A percentile compares a stretch with the other conserved stretches of the same genome.
phyloP scores from a whole-genome alignment of 139 green algal genomes.

The Micractinium conductrix region DNA sequence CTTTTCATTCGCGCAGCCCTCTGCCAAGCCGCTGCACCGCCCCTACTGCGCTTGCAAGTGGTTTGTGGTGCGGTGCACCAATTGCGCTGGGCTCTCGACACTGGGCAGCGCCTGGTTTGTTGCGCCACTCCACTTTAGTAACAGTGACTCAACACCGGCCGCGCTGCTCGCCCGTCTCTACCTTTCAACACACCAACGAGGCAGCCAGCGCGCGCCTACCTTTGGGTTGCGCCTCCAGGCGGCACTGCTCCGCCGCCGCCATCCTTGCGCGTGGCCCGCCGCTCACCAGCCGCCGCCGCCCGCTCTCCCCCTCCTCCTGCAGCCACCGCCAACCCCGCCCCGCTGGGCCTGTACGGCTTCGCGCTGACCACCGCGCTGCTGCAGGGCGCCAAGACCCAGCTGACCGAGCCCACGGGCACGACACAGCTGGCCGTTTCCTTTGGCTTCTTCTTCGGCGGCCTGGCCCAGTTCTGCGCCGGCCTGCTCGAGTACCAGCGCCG shows the following conservation, averaged over 20 bases:
- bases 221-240: neutral
- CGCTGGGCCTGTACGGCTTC: slow-evolving; percentile 53
- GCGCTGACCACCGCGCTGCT: slow-evolving; percentile 33
- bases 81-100: neutral
- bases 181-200: too few relatives aligned
- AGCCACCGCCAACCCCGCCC: too few relatives aligned
- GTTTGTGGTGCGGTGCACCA: neutral
- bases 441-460: slow-evolving; percentile 70
- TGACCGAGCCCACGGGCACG: slow-evolving; percentile 12
- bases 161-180: too few relatives aligned
- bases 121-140: neutral
- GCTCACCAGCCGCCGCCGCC: neutral
- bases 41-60: neutral
- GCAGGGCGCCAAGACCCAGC: neutral
- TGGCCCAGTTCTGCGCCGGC: slow-evolving; percentile 74
- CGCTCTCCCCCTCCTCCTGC: neutral
- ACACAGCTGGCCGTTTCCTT: slow-evolving; percentile 47
- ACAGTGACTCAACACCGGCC: too few relatives aligned
- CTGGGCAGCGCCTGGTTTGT: neutral
- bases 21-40: neutral
- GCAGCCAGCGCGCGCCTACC: too few relatives aligned
- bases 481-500: slow-evolving; percentile 69
- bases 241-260: too few relatives aligned
- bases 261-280: neutral
- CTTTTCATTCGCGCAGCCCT: too few relatives aligned